These are phyloP conservation scores for Phytophthora pini DNA, from an alignment of 352 stramenopile genomes.

Conservation along the genomic window DNA sequence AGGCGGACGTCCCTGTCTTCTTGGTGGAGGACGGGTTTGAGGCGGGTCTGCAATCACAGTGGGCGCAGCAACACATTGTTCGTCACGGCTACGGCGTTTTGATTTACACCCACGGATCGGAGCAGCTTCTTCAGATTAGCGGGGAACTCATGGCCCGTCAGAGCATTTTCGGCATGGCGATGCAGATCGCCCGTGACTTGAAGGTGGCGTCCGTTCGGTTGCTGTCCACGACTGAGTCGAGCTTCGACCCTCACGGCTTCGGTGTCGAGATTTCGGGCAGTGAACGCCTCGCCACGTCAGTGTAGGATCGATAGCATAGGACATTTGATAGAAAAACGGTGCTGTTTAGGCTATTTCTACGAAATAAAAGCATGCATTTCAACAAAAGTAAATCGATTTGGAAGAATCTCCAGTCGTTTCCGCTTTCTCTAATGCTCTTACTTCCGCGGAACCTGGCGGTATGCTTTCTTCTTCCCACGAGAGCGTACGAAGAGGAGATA, in stretches of 20 bases:
- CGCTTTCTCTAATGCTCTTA: conserved; percentile 28
- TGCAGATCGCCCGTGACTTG: conserved; percentile 74
- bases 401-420: background rate
- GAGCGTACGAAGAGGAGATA: conserved; percentile 76
- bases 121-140: conserved; percentile 74
- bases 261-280: conserved; percentile 50
- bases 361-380: conserved; percentile 7
- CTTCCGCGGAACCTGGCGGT: conserved; percentile 39
- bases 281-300: conserved; percentile 35
- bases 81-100: conserved; percentile 52
- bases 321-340: conserved; percentile 25
- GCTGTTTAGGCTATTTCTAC: conserved; percentile 9
- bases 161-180: conserved; percentile 85
- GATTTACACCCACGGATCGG: conserved; percentile 68
- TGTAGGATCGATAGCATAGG: conserved; percentile 23
- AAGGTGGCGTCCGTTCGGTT: conserved; percentile 62
- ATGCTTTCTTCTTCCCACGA: conserved; percentile 47
- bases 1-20: conserved; percentile 58
- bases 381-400: background rate
- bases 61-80: conserved; percentile 68
- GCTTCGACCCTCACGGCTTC: conserved; percentile 77
- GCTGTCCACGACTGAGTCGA: conserved; percentile 44
- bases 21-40: conserved; percentile 69
- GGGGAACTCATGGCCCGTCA: conserved; percentile 85
- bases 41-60: conserved; percentile 65